Base-by-base conservation (phyloP, 2,329 filamentous ascomycete genomes). In the Cryphonectria radicalis region DNA sequence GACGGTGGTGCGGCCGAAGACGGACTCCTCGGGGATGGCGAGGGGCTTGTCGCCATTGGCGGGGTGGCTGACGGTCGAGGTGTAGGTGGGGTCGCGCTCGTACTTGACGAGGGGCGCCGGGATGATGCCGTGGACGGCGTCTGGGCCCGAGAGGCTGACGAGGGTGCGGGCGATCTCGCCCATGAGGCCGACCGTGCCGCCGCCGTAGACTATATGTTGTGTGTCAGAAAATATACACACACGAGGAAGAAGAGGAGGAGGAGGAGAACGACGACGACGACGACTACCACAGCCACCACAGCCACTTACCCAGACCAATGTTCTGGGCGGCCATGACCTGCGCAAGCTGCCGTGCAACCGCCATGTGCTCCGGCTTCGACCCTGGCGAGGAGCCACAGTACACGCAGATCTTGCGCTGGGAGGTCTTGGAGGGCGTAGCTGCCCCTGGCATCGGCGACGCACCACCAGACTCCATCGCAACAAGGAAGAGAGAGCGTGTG, bases 151-250 rank as follows among this genome's bases (percentile, higher is more conserved):
- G 74, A 98, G 89, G 0, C 92, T 87, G 75, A 97, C 94, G 40
- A 99, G 90, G 0, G 93, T 95, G 77, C 91, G 92, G 63, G 96
- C 94, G 14, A 98, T 82, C 79, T 98, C 94, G 78, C 96, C 96
- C 96, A 99, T 99, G 63, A 99, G 88, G 13, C 96, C 96, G 53
- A 94, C 90, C 2, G 95, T 98, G 78, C 96, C 96, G 76, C 96
- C 96, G 76, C 96, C 96, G 81, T 98, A 99, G 74, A 98, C 94
- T 89, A 63, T 67, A 14, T 37, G 28, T 4, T 32, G 32, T 32
- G 28, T 32, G 32, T 32, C 32, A 32, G 32, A 32, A 4, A 32
- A 32, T 32, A 40, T 19, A 60, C 25, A 17, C 22, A 60, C 25
- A 17, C 22, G 66, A 43, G 42, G 65, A 35, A 25, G 11, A 32